These are phyloP conservation scores for Colletotrichum filicis DNA, from an alignment of 2,329 filamentous ascomycete species.

Conservation along the genomic window DNA sequence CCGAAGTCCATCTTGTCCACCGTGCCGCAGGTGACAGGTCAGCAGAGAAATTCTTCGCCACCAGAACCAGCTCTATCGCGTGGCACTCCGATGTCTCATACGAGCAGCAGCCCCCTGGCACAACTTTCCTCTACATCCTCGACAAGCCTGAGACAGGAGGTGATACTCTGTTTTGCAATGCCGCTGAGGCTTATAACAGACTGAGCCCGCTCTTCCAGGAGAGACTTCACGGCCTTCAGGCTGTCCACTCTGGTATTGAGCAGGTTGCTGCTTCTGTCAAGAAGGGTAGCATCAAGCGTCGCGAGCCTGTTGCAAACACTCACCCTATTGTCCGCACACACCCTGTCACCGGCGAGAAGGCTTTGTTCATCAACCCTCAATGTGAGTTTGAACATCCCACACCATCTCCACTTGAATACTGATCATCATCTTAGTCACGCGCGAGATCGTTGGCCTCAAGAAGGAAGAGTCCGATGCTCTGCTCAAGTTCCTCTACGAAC, in stretches of 20 bases:
- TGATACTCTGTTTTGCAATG: slow-evolving; percentile 86
- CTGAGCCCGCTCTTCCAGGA: slow-evolving; percentile 83
- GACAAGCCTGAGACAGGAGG: slow-evolving; percentile 84
- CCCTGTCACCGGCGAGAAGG: slow-evolving; percentile 33
- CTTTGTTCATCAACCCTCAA: slow-evolving; percentile 31
- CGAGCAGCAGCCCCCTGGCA: slow-evolving; percentile 88
- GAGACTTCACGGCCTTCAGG: slow-evolving; percentile 38
- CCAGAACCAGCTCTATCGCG: slow-evolving; percentile 81
- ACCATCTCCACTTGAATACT: no score
- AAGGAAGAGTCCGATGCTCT: slow-evolving; percentile 33
- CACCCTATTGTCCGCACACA: slow-evolving; percentile 33
- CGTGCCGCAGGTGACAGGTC: slow-evolving; percentile 63
- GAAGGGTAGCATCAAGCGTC: slow-evolving; percentile 34
- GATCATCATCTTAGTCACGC: slow-evolving; percentile 1
- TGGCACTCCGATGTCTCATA: slow-evolving; percentile 94
- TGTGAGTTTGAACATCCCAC: slow-evolving; percentile 6
- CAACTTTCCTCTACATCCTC: slow-evolving; percentile 89
- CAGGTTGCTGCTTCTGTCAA: slow-evolving; percentile 30
- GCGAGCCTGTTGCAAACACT: slow-evolving; percentile 31
- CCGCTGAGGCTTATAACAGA: slow-evolving; percentile 82
- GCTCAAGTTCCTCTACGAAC: slow-evolving; percentile 34
- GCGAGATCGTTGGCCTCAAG: slow-evolving; percentile 32
- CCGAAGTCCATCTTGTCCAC: slow-evolving; percentile 76
- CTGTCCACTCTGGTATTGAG: slow-evolving; percentile 32
- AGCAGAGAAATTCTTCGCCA: slow-evolving; percentile 69